A percentile compares a stretch with the other conserved stretches of the same genome.
These are phyloP conservation scores for Xylaria palmicola DNA, from an alignment of 495 filamentous ascomycete species.

Conservation along the genomic window DNA sequence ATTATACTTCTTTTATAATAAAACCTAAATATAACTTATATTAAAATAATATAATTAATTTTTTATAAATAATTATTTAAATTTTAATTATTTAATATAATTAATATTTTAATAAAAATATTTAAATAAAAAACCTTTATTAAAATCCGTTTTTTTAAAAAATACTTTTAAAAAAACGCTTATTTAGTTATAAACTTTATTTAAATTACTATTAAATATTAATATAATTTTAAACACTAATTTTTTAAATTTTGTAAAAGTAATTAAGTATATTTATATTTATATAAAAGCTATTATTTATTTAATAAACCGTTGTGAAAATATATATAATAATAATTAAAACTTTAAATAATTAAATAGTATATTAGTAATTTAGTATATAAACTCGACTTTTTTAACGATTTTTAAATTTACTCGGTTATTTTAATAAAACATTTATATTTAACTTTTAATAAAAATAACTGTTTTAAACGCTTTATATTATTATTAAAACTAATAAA, in stretches of 20 bases:
- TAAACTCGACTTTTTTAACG: not conserved
- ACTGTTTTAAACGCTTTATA: not conserved
- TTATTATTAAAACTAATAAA: not conserved
- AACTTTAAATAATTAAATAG: not conserved
- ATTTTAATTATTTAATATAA: no score
- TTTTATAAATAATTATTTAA: no score
- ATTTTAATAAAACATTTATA: not conserved
- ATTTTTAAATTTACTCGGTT: not conserved
- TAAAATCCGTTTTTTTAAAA: no score
- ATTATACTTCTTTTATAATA: not conserved
- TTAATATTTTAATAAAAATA: no score
- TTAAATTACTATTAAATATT: no score
- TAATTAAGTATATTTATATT: no score
- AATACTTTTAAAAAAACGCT: no score
- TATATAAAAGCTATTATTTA: not conserved
- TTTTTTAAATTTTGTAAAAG: no score
- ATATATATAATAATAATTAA: not conserved
- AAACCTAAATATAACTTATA: not conserved
- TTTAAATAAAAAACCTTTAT: no score
- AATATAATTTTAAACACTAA: no score
- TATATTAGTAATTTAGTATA: not conserved
- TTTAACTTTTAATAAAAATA: not conserved
- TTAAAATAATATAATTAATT: no score
- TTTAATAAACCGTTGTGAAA: not conserved
- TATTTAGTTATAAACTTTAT: no score